Percentiles rank a stretch among this genome's conserved stretches.
phyloP scores from a whole-genome alignment of 2,329 filamentous ascomycete species.

The Aspergillus pseudoterreus region DNA sequence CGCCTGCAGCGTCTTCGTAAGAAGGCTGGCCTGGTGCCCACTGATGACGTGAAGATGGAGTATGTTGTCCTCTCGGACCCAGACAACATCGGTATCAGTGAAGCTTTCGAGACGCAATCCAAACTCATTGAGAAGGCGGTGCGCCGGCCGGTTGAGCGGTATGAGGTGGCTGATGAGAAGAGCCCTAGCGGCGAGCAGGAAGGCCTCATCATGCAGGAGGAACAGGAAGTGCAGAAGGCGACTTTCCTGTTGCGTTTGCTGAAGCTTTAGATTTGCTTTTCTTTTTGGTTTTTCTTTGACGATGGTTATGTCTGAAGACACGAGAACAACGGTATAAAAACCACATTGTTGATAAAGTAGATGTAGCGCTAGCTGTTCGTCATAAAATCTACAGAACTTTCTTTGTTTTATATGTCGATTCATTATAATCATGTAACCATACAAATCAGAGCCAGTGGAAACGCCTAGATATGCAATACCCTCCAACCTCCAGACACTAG shows the following conservation, averaged over 20 bases:
- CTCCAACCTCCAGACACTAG: not conserved
- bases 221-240: constrained; percentile 80
- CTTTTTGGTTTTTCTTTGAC: constrained; percentile 4
- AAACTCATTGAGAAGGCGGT: constrained; percentile 71
- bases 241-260: constrained; percentile 73
- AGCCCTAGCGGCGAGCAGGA: constrained; percentile 52
- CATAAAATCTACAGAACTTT: not conserved
- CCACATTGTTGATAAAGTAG: not conserved
- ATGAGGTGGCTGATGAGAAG: constrained; percentile 57
- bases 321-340: not conserved
- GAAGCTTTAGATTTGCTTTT: constrained; percentile 55
- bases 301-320: not conserved
- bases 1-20: constrained; percentile 89
- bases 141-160: constrained; percentile 71
- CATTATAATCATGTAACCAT: not conserved
- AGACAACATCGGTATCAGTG: constrained; percentile 67
- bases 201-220: constrained; percentile 71
- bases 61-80: constrained; percentile 79
- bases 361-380: not conserved
- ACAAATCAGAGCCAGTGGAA: not conserved
- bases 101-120: constrained; percentile 66
- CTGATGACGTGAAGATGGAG: constrained; percentile 94
- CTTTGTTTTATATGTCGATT: not conserved
- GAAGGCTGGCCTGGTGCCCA: constrained; percentile 84
- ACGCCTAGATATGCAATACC: constrained; percentile 1